phyloP scores from a whole-genome alignment of 495 filamentous ascomycete species.

The Aspergillus bridgeri region DNA sequence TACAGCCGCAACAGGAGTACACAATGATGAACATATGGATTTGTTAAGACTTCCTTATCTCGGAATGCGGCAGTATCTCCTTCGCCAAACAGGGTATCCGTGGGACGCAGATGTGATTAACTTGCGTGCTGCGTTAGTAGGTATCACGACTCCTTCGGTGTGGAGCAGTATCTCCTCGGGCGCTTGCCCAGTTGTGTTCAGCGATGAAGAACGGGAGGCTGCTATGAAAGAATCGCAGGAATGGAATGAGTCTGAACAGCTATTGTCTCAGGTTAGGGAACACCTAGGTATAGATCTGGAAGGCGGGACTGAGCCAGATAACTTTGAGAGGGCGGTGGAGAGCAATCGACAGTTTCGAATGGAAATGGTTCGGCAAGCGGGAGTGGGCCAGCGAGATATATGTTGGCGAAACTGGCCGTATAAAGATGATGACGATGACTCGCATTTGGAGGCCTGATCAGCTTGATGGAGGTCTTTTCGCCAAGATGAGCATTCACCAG shows the following conservation, averaged over 20 bases:
- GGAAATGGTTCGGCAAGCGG: conserved; percentile 28
- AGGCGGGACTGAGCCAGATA: conserved; percentile 31
- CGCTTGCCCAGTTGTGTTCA: conserved; percentile 27
- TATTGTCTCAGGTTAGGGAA: conserved; percentile 25
- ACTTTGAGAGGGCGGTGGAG: conserved; percentile 25
- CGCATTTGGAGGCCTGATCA: no score
- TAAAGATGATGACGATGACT: conserved; percentile 21
- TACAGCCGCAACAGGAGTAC: conserved; percentile 33
- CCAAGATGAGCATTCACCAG: no score
- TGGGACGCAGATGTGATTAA: conserved; percentile 38
- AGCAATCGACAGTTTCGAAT: conserved; percentile 23
- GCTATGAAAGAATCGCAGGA: conserved; percentile 30
- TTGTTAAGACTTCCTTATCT: conserved; percentile 26
- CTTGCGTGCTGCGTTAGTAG: conserved; percentile 31
- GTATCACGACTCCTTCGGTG: conserved; percentile 29
- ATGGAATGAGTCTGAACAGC: conserved; percentile 36
- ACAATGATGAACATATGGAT: conserved; percentile 29
- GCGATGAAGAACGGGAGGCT: conserved; percentile 26
- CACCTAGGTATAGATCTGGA: conserved; percentile 28
- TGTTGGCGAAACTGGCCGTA: conserved; percentile 34
- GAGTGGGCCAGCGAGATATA: conserved; percentile 17
- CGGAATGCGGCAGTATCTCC: conserved; percentile 32
- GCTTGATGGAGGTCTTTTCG: no score
- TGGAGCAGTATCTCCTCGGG: conserved; percentile 26
- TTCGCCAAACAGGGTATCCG: conserved; percentile 31